phyloP scores from a whole-genome alignment of 2,329 filamentous ascomycete species.

The Furcasterigmium furcatum region DNA sequence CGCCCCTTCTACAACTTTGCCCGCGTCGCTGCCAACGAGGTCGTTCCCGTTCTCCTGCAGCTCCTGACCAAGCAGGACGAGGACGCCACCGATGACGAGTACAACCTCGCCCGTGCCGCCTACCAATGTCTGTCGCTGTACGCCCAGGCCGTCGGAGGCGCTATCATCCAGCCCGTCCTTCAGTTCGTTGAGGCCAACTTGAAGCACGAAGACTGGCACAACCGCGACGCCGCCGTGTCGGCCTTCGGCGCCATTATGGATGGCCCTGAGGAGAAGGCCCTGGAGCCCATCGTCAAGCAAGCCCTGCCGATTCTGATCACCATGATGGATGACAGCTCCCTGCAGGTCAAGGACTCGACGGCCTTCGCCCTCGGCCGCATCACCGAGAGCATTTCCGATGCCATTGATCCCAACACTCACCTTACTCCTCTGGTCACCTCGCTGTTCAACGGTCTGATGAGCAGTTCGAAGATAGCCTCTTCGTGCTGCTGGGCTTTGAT shows the following conservation, averaged over 20 bases:
- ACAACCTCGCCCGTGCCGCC: constrained; percentile 90
- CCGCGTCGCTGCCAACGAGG: constrained; percentile 86
- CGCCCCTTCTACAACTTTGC: constrained; percentile 96
- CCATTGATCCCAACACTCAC: constrained; percentile 82
- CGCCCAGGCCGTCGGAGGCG: constrained; percentile 82
- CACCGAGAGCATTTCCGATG: constrained; percentile 87
- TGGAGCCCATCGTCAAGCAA: constrained; percentile 94
- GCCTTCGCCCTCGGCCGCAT: constrained; percentile 95
- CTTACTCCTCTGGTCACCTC: constrained; percentile 82
- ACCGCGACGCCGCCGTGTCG: constrained; percentile 91
- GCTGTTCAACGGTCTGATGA: constrained; percentile 85
- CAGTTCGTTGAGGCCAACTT: constrained; percentile 90
- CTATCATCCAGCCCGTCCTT: constrained; percentile 83
- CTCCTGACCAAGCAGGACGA: constrained; percentile 97
- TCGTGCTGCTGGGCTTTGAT: constrained; percentile 99
- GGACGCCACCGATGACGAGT: constrained; percentile 94
- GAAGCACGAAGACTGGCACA: constrained; percentile 88
- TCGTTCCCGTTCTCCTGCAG: constrained; percentile 84
- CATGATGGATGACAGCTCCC: constrained; percentile 84
- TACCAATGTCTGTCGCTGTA: constrained; percentile 98
- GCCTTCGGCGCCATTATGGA: constrained; percentile 99
- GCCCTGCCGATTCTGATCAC: constrained; percentile 86
- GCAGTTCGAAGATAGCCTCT: constrained; percentile 92
- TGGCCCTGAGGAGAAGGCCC: constrained; percentile 85
- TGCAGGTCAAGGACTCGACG: constrained; percentile 93